Conservation (phyloP, 305 asterid species). For the Andrographis paniculata region DNA sequence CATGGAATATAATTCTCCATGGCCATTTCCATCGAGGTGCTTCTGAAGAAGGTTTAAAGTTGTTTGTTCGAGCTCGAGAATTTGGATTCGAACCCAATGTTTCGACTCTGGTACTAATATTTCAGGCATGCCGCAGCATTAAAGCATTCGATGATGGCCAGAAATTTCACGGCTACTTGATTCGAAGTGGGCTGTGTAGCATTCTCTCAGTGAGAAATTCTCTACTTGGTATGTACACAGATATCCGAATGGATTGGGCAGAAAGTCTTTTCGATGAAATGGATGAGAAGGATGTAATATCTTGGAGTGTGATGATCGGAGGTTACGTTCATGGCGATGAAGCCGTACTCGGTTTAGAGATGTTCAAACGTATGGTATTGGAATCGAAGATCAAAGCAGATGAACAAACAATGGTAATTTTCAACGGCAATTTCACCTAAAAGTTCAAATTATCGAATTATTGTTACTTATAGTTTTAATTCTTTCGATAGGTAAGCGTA, state of each 20-base stretch:
- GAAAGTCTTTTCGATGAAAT: slow-evolving; percentile 60
- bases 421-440: too few relatives aligned
- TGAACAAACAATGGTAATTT: slow-evolving; percentile 62
- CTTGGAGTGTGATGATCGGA: slow-evolving; percentile 75
- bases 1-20: slow-evolving; percentile 79
- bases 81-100: slow-evolving; percentile 60
- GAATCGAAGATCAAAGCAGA: slow-evolving; percentile 38
- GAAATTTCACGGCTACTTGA: slow-evolving; percentile 50
- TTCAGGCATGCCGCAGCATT: slow-evolving; percentile 50
- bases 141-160: slow-evolving; percentile 34
- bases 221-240: slow-evolving; percentile 52
- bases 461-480: too few relatives aligned
- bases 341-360: slow-evolving; percentile 29
- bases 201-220: slow-evolving; percentile 63
- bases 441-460: too few relatives aligned
- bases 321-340: slow-evolving; percentile 41
- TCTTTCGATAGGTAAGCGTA: too few relatives aligned
- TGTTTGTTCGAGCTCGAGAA: slow-evolving; percentile 46
- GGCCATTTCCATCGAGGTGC: slow-evolving; percentile 42
- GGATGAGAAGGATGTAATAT: slow-evolving; percentile 58
- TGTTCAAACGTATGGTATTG: slow-evolving; percentile 48
- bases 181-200: slow-evolving; percentile 48
- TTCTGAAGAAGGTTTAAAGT: slow-evolving; percentile 37
- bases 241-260: slow-evolving; percentile 43
- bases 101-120: slow-evolving; percentile 61